Evolutionary conservation across 2,329 filamentous ascomycete species (phyloP).

Genomic region (Geosmithia putterillii): DNA sequence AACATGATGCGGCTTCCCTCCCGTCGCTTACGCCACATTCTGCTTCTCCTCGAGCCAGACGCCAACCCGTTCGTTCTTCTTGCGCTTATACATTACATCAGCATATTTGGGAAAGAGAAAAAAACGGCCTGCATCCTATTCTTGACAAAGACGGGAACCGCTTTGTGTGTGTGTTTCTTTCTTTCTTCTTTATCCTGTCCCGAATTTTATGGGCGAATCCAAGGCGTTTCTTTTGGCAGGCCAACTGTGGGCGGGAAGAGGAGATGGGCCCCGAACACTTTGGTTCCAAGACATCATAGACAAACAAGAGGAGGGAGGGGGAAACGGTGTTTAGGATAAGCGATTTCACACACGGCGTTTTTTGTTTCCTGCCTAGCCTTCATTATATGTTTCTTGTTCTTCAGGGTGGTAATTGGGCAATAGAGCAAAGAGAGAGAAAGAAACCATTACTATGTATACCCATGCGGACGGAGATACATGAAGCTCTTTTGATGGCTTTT

Average conservation of each 20-base stretch:
- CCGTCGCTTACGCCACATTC: too few relatives aligned
- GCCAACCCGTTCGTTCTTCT: not conserved
- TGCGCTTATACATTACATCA: not conserved
- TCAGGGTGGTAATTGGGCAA: not conserved
- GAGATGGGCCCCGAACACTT: too few relatives aligned
- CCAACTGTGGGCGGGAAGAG: too few relatives aligned
- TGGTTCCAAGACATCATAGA: too few relatives aligned
- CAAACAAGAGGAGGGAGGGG: too few relatives aligned
- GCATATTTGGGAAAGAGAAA: not conserved
- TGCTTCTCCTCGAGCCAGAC: not conserved
- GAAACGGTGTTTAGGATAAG: too few relatives aligned
- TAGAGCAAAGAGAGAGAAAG: not conserved
- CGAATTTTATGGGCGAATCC: not conserved
- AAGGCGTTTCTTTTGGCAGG: not conserved
- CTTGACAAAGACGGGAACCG: too few relatives aligned
- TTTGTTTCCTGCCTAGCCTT: not conserved
- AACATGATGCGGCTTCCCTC: too few relatives aligned
- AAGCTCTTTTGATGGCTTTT: not conserved
- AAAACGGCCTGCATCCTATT: not conserved
- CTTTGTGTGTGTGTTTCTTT: not conserved
- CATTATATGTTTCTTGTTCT: not conserved
- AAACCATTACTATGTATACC: too few relatives aligned
- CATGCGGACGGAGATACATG: too few relatives aligned
- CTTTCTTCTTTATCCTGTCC: not conserved
- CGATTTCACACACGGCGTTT: too few relatives aligned